Conservation (phyloP, 345 rosid genomes). For the Aquilaria yunnanensis region DNA sequence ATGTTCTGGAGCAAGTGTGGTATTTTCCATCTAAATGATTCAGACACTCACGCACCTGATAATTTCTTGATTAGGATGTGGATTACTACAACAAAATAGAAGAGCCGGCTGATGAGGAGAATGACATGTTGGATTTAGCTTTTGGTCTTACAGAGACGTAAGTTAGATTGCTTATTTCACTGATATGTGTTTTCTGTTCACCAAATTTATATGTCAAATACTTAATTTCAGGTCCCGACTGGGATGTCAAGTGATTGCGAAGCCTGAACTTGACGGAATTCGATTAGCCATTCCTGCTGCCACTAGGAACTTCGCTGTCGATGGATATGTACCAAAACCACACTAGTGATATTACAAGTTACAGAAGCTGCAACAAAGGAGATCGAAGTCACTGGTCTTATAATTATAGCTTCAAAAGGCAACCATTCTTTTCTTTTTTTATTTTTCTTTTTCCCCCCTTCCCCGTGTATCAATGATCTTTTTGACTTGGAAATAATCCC, state of each 20-base stretch:
- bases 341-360: constrained; percentile 30
- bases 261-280: constrained; percentile 78
- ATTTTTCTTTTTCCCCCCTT: no score
- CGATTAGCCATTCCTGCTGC: constrained; percentile 80
- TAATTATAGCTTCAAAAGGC: no score
- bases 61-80: constrained; percentile 36
- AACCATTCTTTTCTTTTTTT: no score
- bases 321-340: constrained; percentile 82
- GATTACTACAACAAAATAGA: constrained; percentile 82
- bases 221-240: constrained; percentile 57
- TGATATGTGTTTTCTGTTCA: not conserved
- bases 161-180: constrained; percentile 17
- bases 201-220: constrained; percentile 3
- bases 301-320: constrained; percentile 85
- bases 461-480: no score
- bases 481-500: no score
- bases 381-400: no score
- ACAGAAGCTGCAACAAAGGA: no score
- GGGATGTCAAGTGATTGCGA: constrained; percentile 80
- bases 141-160: constrained; percentile 89
- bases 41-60: no score
- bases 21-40: no score
- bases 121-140: constrained; percentile 97
- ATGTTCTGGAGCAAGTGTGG: no score
- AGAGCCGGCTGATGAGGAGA: constrained; percentile 95